These are phyloP conservation scores for Amanita rubescens DNA, from an alignment of 768 basidiomycete species.

Conservation along the genomic window DNA sequence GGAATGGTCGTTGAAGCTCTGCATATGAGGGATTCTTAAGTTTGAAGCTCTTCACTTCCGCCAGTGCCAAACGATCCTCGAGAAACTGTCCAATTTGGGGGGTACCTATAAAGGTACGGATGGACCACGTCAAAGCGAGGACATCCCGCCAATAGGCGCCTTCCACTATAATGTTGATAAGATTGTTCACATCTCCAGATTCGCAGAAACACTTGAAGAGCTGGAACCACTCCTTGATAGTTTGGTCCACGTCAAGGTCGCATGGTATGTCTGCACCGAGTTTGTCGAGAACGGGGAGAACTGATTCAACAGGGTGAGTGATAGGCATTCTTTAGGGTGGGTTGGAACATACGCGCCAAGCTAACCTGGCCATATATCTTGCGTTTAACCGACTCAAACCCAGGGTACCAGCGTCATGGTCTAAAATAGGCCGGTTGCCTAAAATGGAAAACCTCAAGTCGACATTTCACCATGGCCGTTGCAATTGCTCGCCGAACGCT, in stretches of 20 bases:
- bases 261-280: background rate
- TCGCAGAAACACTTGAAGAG: background rate
- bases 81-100: conserved; percentile 36
- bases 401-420: too few species aligned
- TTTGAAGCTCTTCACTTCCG: conserved; percentile 19
- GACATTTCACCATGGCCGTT: background rate
- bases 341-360: background rate
- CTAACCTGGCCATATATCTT: background rate
- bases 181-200: background rate
- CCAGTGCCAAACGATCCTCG: conserved; percentile 31
- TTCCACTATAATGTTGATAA: conserved; percentile 9
- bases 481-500: background rate
- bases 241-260: background rate
- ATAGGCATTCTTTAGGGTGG: background rate
- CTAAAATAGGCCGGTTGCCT: too few species aligned
- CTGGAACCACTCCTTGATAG: background rate
- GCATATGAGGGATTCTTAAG: conserved; percentile 9
- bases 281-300: conserved; percentile 7
- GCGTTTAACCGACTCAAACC: background rate
- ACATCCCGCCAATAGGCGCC: conserved; percentile 50
- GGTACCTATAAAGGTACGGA: conserved; percentile 46
- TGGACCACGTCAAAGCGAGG: conserved; percentile 57
- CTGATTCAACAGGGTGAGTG: conserved; percentile 4
- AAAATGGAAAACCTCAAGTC: too few species aligned
- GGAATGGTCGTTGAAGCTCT: conserved; percentile 32